Percentiles rank a stretch among this genome's conserved stretches.
Conservation (phyloP, 2,329 filamentous ascomycete genomes). For the Neopestalotiopsis clavispora region DNA sequence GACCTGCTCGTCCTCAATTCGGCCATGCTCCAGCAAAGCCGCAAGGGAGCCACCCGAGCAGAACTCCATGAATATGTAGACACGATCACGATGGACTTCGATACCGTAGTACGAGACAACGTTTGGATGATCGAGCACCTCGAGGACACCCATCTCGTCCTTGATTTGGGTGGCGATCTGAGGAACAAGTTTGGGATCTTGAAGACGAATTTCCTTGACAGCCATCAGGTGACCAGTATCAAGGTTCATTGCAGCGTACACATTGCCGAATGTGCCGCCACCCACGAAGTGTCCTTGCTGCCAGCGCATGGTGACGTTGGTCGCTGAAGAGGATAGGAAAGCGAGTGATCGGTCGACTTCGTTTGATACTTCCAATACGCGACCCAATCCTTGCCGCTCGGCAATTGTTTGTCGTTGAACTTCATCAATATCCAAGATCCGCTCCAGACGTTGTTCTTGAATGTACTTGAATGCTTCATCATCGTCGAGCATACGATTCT, state of each 20-base stretch:
- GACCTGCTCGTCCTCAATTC: constrained; percentile 96
- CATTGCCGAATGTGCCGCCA: constrained; percentile 94
- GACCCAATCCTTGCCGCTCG: constrained; percentile 85
- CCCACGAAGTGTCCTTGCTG: constrained; percentile 99
- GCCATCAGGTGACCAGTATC: constrained; percentile 97
- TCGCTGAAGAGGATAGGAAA: constrained; percentile 90
- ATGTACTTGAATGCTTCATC: constrained; percentile 82
- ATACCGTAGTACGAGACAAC: constrained; percentile 98
- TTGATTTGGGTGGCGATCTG: constrained; percentile 92
- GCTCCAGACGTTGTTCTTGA: constrained; percentile 74
- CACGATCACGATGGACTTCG: constrained; percentile 96
- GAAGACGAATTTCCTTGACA: constrained; percentile 96
- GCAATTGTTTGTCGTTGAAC: constrained; percentile 78
- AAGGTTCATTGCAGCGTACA: constrained; percentile 96
- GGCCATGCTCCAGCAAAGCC: constrained; percentile 87
- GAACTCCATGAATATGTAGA: constrained; percentile 99
- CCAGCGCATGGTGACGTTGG: constrained; percentile 95
- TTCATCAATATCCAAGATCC: constrained; percentile 78
- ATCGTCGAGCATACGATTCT: constrained; percentile 76
- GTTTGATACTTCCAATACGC: constrained; percentile 91
- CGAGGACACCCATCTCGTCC: constrained; percentile 96
- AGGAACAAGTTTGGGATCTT: constrained; percentile 95
- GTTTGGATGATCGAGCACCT: constrained; percentile 95
- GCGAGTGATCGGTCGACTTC: constrained; percentile 95
- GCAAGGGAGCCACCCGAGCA: constrained; percentile 94